Evolutionary conservation across 495 filamentous ascomycete genomes (phyloP).

Genomic region (Xylaria acuta): DNA sequence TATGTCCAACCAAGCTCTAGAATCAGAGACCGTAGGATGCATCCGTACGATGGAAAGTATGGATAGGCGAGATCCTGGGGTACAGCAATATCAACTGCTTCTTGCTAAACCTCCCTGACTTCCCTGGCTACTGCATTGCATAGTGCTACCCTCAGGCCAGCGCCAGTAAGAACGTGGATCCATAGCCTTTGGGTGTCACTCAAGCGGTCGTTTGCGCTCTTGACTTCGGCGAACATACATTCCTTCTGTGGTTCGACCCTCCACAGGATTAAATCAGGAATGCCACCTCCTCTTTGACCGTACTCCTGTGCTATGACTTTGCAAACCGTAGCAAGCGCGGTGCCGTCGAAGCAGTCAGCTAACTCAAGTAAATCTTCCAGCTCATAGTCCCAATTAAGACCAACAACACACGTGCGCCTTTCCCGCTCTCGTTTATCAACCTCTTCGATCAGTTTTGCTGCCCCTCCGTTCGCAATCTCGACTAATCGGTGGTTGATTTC

Average conservation of each 20-base stretch:
- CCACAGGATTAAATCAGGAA: slow-evolving; percentile 96
- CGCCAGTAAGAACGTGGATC: slow-evolving; percentile 89
- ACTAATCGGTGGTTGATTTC: slow-evolving; percentile 91
- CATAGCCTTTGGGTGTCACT: slow-evolving; percentile 96
- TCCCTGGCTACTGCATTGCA: slow-evolving; percentile 87
- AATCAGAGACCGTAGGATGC: background rate
- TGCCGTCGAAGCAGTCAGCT: slow-evolving; percentile 77
- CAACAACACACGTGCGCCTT: slow-evolving; percentile 80
- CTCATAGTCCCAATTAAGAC: slow-evolving; percentile 88
- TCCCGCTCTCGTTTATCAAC: slow-evolving; percentile 70
- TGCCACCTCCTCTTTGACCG: slow-evolving; percentile 79
- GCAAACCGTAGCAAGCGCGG: slow-evolving; percentile 80
- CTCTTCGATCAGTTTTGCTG: slow-evolving; percentile 67
- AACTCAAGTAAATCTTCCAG: slow-evolving; percentile 83
- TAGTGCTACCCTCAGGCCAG: slow-evolving; percentile 84
- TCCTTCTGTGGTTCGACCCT: slow-evolving; percentile 44
- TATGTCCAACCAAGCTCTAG: background rate
- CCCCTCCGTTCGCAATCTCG: slow-evolving; percentile 80
- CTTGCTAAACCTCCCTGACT: slow-evolving; percentile 44
- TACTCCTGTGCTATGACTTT: slow-evolving; percentile 97
- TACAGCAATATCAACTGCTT: slow-evolving; percentile 12
- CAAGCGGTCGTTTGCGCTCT: slow-evolving; percentile 92
- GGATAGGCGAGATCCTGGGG: background rate
- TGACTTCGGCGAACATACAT: slow-evolving; percentile 84
- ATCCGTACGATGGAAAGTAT: background rate